phyloP scores from a whole-genome alignment of 306 rosid genomes.

The Senna siamea region DNA sequence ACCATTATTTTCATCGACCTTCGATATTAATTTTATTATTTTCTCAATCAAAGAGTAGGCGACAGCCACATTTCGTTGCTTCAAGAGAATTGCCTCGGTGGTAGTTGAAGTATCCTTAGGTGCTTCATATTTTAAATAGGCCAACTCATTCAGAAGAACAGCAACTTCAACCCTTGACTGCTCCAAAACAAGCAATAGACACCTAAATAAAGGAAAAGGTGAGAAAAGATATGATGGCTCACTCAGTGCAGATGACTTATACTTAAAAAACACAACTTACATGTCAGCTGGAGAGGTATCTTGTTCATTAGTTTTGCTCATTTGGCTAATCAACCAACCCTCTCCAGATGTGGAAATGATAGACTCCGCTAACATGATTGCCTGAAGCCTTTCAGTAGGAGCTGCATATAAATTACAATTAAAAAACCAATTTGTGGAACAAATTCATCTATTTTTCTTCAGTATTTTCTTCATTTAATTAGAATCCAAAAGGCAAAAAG shows the following conservation, averaged over 20 bases:
- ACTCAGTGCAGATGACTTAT: neutral
- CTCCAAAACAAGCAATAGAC: slow-evolving; percentile 88
- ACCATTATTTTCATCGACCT: slow-evolving; percentile 71
- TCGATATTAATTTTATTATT: slow-evolving; percentile 77
- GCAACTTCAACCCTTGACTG: slow-evolving; percentile 96
- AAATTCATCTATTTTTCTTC: neutral
- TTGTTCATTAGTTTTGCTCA: slow-evolving; percentile 48
- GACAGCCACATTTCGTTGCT: slow-evolving; percentile 72
- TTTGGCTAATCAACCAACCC: slow-evolving; percentile 69
- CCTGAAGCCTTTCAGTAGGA: slow-evolving; percentile 84
- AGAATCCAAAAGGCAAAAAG: slow-evolving; percentile 23
- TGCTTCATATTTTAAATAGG: slow-evolving; percentile 84
- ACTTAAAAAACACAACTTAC: slow-evolving; percentile 47
- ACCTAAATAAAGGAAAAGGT: slow-evolving; percentile 56
- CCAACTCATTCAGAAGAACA: slow-evolving; percentile 86
- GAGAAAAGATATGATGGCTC: slow-evolving; percentile 37
- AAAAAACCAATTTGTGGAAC: neutral
- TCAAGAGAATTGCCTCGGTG: slow-evolving; percentile 61
- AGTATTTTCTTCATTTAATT: slow-evolving; percentile 13
- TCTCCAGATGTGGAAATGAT: slow-evolving; percentile 73
- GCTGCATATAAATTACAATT: slow-evolving; percentile 58
- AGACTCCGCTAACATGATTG: slow-evolving; percentile 85
- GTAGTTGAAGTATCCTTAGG: slow-evolving; percentile 62
- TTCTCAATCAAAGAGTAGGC: slow-evolving; percentile 84
- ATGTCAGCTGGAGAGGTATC: slow-evolving; percentile 69